Evolutionary conservation across 1,139 yeast genomes (phyloP).

Genomic region (Pichia sp.): DNA sequence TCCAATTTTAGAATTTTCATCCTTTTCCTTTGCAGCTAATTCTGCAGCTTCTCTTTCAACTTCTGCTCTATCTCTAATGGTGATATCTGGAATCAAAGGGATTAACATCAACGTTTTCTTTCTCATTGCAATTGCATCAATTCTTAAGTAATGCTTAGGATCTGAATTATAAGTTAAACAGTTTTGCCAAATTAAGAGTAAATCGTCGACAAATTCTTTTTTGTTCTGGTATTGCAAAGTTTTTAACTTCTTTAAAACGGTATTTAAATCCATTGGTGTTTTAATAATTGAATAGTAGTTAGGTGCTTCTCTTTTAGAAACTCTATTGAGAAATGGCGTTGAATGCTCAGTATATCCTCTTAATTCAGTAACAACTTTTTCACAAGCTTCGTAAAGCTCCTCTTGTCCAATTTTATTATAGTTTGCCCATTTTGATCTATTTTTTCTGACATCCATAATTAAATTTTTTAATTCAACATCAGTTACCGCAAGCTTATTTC

Average conservation of each 20-base stretch:
- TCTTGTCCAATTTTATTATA: constrained; percentile 96
- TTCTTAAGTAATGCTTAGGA: constrained; percentile 85
- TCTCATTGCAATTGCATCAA: constrained; percentile 95
- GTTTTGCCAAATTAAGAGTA: constrained; percentile 92
- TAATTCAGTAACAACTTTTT: constrained; percentile 83
- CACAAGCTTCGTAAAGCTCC: constrained; percentile 94
- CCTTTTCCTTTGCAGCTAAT: constrained; percentile 61
- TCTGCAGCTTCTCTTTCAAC: constrained; percentile 74
- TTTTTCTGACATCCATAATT: constrained; percentile 87
- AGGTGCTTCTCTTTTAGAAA: constrained; percentile 95
- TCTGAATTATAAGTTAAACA: constrained; percentile 92
- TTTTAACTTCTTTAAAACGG: constrained; percentile 86
- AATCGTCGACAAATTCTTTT: constrained; percentile 83
- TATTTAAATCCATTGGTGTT: constrained; percentile 93
- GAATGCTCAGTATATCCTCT: constrained; percentile 95
- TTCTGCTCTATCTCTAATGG: constrained; percentile 73
- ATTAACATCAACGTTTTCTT: constrained; percentile 70
- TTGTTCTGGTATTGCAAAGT: constrained; percentile 75
- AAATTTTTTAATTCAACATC: constrained; percentile 80
- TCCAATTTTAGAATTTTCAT: constrained; percentile 32
- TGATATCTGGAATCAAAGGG: constrained; percentile 85
- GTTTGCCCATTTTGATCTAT: constrained; percentile 94
- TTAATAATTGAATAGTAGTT: constrained; percentile 86
- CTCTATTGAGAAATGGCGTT: constrained; percentile 90
- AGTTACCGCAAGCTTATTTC: constrained; percentile 69